These are phyloP conservation scores for Xylariaceae sp. DNA, from an alignment of 2,329 filamentous ascomycete species.

Conservation along the genomic window DNA sequence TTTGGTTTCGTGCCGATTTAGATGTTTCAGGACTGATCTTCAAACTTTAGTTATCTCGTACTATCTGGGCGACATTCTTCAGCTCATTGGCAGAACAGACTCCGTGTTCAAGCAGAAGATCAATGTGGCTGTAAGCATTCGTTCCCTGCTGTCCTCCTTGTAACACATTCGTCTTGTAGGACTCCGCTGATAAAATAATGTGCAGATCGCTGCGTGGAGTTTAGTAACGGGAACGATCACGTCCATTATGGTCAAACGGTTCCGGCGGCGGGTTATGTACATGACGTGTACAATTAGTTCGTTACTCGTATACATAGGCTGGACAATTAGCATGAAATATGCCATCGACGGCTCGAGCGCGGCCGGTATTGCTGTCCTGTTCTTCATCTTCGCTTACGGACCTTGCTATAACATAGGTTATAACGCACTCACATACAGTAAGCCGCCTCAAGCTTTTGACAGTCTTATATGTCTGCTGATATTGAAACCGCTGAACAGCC, in stretches of 20 bases:
- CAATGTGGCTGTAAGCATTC: slow-evolving; percentile 37
- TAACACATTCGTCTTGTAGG: background rate
- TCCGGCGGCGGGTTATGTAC: slow-evolving; percentile 37
- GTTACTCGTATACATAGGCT: slow-evolving; percentile 45
- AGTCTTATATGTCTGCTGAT: background rate
- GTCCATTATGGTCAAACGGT: slow-evolving; percentile 40
- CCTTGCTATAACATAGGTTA: slow-evolving; percentile 63
- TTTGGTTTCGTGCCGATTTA: background rate
- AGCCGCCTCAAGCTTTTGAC: slow-evolving; percentile 22
- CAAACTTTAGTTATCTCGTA: slow-evolving; percentile 39
- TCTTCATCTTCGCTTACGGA: slow-evolving; percentile 59
- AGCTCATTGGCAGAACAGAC: slow-evolving; percentile 43
- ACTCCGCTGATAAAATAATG: background rate
- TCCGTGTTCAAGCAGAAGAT: slow-evolving; percentile 43
- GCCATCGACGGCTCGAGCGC: slow-evolving; percentile 35
- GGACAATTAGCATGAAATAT: slow-evolving; percentile 47
- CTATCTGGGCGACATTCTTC: slow-evolving; percentile 41
- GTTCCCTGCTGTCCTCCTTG: background rate
- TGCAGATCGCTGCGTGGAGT: slow-evolving; percentile 40
- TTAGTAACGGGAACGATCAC: slow-evolving; percentile 41
- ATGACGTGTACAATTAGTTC: slow-evolving; percentile 41
- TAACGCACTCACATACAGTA: slow-evolving; percentile 61
- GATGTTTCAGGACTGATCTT: background rate
- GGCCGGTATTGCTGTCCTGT: slow-evolving; percentile 37
- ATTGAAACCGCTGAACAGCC: slow-evolving; percentile 28